Percentiles rank a stretch among this genome's conserved stretches.
These are phyloP conservation scores for Dorcoceras hygrometricum DNA, from an alignment of 257 asterid species.

Conservation along the genomic window DNA sequence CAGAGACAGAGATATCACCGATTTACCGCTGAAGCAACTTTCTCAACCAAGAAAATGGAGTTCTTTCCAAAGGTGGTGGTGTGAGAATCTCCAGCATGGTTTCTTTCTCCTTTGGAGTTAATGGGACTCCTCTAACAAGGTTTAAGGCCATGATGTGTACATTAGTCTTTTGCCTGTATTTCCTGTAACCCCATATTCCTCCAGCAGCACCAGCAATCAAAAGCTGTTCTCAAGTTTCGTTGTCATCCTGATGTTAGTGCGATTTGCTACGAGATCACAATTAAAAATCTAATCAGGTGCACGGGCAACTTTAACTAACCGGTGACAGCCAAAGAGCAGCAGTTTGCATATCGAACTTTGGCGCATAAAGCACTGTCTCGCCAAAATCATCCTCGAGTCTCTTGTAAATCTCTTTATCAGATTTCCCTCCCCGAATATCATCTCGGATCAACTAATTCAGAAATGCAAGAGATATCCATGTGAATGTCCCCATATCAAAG, in stretches of 20 bases:
- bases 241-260: slow-evolving; percentile 17
- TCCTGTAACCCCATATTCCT: slow-evolving; percentile 76
- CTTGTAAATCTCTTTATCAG: slow-evolving; percentile 78
- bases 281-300: neutral
- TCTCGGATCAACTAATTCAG: slow-evolving; percentile 62
- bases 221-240: slow-evolving; percentile 38
- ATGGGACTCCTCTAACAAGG: slow-evolving; percentile 78
- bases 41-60: slow-evolving; percentile 62
- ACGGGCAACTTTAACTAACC: slow-evolving; percentile 39
- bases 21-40: slow-evolving; percentile 41
- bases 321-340: slow-evolving; percentile 94
- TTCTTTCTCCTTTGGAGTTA: slow-evolving; percentile 81
- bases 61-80: slow-evolving; percentile 53
- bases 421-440: slow-evolving; percentile 69
- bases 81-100: slow-evolving; percentile 85
- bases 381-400: slow-evolving; percentile 91
- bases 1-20: neutral
- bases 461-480: slow-evolving; percentile 22
- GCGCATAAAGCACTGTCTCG: slow-evolving; percentile 84
- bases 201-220: slow-evolving; percentile 75
- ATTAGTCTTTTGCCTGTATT: slow-evolving; percentile 64
- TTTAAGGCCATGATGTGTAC: slow-evolving; percentile 88
- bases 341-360: slow-evolving; percentile 89
- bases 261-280: slow-evolving; percentile 3
- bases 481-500: neutral